Percentiles rank a stretch among this genome's conserved stretches.
Evolutionary conservation across 441 rosid genomes (phyloP).

Genomic region (Manihot esculenta): DNA sequence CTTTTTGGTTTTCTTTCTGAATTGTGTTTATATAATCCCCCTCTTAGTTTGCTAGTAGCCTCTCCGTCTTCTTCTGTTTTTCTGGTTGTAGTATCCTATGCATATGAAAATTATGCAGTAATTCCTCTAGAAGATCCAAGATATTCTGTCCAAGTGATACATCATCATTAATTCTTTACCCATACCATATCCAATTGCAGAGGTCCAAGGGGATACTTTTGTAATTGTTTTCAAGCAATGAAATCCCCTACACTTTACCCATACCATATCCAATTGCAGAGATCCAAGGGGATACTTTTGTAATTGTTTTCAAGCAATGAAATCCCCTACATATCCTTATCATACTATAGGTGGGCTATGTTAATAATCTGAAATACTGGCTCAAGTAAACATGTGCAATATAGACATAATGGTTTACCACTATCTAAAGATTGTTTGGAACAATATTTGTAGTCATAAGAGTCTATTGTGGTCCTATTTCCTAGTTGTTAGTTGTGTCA

Average conservation of each 20-base stretch:
- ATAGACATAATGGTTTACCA: no score
- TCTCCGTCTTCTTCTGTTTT: neutral
- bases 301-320: neutral
- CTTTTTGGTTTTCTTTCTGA: neutral
- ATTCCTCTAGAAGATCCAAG: neutral
- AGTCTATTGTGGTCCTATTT: no score
- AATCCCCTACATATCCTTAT: neutral
- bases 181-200: neutral
- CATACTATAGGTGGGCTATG: conserved; percentile 1
- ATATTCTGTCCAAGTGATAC: neutral
- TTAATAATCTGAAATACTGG: neutral
- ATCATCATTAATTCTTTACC: neutral
- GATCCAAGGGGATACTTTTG: neutral
- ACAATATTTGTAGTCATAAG: no score
- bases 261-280: no score
- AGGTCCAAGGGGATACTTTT: neutral
- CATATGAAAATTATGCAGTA: neutral
- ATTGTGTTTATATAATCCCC: neutral
- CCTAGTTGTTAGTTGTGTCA: no score
- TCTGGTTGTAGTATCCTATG: neutral
- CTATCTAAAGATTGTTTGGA: no score
- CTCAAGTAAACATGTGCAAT: no score
- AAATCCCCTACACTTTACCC: neutral
- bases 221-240: neutral
- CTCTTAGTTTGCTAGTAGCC: neutral